Percentiles rank a stretch among this genome's conserved stretches.
phyloP scores from a whole-genome alignment of 2,329 filamentous ascomycete genomes.

The Tolypocladium paradoxum region DNA sequence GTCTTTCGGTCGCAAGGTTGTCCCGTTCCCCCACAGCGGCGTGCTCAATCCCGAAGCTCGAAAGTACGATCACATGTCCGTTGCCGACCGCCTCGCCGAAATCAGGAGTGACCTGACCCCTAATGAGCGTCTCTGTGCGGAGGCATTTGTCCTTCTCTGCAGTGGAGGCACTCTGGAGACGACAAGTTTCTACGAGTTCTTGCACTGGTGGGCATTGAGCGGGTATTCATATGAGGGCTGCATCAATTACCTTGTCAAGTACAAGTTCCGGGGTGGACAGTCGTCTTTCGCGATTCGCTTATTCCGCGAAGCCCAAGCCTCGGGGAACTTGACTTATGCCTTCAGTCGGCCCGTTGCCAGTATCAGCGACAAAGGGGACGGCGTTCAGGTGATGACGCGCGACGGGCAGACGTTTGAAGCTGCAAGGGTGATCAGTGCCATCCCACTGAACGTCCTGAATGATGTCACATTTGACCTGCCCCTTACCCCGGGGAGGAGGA shows the following conservation, averaged over 20 bases:
- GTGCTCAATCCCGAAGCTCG: constrained; percentile 19
- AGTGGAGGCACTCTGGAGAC: constrained; percentile 31
- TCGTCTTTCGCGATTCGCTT: constrained; percentile 33
- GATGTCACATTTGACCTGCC: constrained; percentile 29
- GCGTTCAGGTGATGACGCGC: constrained; percentile 22
- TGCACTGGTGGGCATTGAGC: constrained; percentile 36
- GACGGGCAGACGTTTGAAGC: constrained; percentile 18
- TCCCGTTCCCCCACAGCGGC: constrained; percentile 29
- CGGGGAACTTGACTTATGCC: constrained; percentile 26
- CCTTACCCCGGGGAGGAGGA: constrained; percentile 20
- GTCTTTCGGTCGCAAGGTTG: constrained; percentile 19
- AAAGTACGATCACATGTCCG: constrained; percentile 28
- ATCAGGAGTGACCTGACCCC: constrained; percentile 26
- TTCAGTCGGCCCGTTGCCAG: constrained; percentile 27
- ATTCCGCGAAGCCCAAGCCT: constrained; percentile 29
- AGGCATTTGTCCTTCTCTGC: constrained; percentile 30
- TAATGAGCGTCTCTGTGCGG: constrained; percentile 27
- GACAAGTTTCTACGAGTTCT: constrained; percentile 33
- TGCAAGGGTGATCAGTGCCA: constrained; percentile 25
- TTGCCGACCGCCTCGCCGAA: constrained; percentile 28
- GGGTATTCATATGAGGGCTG: constrained; percentile 29
- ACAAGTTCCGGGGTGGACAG: constrained; percentile 32
- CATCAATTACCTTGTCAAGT: constrained; percentile 27
- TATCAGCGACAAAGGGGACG: constrained; percentile 15
- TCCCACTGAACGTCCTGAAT: constrained; percentile 33